Conservation (phyloP, 2,329 filamentous ascomycete species). For the Penicillium sp. region DNA sequence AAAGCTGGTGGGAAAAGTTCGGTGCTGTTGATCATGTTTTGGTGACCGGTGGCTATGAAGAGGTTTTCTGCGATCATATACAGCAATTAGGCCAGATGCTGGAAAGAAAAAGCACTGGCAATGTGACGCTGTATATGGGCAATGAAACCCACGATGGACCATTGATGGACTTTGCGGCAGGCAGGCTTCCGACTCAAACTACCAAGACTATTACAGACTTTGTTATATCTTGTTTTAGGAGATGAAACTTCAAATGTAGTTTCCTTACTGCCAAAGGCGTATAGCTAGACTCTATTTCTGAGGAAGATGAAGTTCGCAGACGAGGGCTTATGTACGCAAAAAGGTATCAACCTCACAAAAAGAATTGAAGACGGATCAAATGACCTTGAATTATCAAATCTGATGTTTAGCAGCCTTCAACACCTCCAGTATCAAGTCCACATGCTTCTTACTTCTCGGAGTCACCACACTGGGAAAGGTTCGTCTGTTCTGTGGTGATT, state of each 20-base stretch:
- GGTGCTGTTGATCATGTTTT: slow-evolving; percentile 17
- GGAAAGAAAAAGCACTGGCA: background rate
- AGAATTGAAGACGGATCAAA: too few species aligned
- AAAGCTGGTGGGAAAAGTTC: slow-evolving; percentile 23
- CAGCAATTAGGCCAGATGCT: slow-evolving; percentile 6
- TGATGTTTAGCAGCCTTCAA: background rate
- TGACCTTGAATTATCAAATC: background rate
- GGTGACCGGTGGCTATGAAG: slow-evolving; percentile 23
- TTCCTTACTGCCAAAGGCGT: too few species aligned
- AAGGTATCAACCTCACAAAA: too few species aligned
- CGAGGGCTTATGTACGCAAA: too few species aligned
- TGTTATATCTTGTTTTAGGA: slow-evolving; percentile 2
- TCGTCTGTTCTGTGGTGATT: slow-evolving; percentile 29
- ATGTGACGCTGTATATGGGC: slow-evolving; percentile 16
- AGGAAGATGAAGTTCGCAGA: too few species aligned
- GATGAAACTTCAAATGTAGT: too few species aligned
- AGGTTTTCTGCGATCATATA: slow-evolving; percentile 28
- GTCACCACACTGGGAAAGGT: slow-evolving; percentile 30
- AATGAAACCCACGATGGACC: slow-evolving; percentile 27
- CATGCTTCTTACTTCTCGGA: background rate
- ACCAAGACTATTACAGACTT: slow-evolving; percentile 16
- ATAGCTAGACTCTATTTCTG: too few species aligned
- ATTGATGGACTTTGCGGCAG: slow-evolving; percentile 26
- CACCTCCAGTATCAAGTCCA: background rate
- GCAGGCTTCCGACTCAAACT: slow-evolving; percentile 12